Evolutionary conservation across 306 rosid genomes (phyloP).

Genomic region (Urtica urens): DNA sequence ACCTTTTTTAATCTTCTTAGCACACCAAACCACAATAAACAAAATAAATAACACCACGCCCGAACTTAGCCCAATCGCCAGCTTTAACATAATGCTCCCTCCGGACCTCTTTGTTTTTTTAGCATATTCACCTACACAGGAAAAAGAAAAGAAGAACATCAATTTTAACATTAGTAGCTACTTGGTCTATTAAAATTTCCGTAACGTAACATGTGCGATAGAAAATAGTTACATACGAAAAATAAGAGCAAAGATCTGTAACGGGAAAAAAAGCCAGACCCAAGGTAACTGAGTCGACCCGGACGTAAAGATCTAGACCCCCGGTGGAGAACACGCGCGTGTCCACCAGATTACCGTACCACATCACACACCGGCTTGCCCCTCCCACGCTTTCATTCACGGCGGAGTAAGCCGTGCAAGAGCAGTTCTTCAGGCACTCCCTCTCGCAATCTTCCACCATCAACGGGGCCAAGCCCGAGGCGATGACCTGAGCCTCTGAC

Average conservation of each 20-base stretch:
- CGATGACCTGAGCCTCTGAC: slow-evolving; percentile 7
- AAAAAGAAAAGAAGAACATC: no score
- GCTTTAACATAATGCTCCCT: slow-evolving; percentile 1
- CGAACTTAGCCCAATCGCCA: slow-evolving; percentile 9
- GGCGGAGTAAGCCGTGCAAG: slow-evolving; percentile 53
- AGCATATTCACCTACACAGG: slow-evolving; percentile 19
- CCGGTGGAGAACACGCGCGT: slow-evolving; percentile 18
- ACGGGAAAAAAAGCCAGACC: no score
- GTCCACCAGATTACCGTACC: slow-evolving; percentile 44
- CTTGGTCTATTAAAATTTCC: no score
- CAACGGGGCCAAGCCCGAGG: neutral
- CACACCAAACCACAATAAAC: neutral
- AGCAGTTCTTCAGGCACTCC: slow-evolving; percentile 25
- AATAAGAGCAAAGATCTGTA: no score
- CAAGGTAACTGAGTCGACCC: slow-evolving; percentile 31
- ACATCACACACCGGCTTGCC: slow-evolving; percentile 65
- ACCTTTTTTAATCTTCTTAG: slow-evolving; percentile 15
- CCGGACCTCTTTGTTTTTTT: slow-evolving; percentile 7
- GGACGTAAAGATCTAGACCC: slow-evolving; percentile 40
- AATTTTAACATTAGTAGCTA: no score
- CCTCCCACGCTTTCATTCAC: slow-evolving; percentile 26
- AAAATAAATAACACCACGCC: slow-evolving; percentile 1
- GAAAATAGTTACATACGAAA: no score
- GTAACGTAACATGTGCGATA: no score
- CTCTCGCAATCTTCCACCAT: slow-evolving; percentile 28